These are phyloP conservation scores for Peterozyma xylosa DNA, from an alignment of 805 yeast species.

Conservation along the genomic window DNA sequence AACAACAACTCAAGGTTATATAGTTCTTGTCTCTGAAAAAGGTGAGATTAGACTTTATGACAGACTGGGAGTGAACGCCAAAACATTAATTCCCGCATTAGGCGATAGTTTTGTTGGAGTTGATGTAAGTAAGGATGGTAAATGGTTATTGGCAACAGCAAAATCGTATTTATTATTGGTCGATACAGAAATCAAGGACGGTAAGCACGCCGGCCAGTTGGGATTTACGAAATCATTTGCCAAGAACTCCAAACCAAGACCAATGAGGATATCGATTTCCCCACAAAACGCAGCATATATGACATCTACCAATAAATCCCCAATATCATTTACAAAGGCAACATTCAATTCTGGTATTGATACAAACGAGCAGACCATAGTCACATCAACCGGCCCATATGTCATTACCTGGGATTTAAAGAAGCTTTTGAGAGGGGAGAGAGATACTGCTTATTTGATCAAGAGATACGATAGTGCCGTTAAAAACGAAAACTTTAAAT, in stretches of 20 bases:
- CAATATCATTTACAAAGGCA: conserved; percentile 61
- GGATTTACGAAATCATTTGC: conserved; percentile 66
- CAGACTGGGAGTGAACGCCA: conserved; percentile 66
- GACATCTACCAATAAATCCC: conserved; percentile 37
- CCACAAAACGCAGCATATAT: conserved; percentile 70
- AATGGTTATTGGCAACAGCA: conserved; percentile 79
- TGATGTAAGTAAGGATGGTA: conserved; percentile 73
- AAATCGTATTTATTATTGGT: conserved; percentile 60
- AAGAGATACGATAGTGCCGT: conserved; percentile 54
- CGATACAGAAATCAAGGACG: conserved; percentile 57
- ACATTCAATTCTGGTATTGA: conserved; percentile 68
- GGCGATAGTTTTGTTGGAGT: conserved; percentile 68
- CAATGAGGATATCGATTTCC: conserved; percentile 55
- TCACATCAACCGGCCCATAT: conserved; percentile 76
- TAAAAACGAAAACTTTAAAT: conserved; percentile 73
- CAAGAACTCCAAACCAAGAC: conserved; percentile 58
- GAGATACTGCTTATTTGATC: conserved; percentile 51
- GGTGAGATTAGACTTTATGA: conserved; percentile 78
- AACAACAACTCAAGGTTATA: conserved; percentile 65
- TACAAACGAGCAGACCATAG: conserved; percentile 59
- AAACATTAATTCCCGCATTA: conserved; percentile 71
- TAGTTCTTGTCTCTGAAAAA: conserved; percentile 67
- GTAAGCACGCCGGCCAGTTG: conserved; percentile 46
- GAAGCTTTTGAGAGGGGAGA: conserved; percentile 46
- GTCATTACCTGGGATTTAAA: conserved; percentile 74